Conservation (phyloP, 192 early-diverging fungal genomes). For the Globomyces pollinis-pini region DNA sequence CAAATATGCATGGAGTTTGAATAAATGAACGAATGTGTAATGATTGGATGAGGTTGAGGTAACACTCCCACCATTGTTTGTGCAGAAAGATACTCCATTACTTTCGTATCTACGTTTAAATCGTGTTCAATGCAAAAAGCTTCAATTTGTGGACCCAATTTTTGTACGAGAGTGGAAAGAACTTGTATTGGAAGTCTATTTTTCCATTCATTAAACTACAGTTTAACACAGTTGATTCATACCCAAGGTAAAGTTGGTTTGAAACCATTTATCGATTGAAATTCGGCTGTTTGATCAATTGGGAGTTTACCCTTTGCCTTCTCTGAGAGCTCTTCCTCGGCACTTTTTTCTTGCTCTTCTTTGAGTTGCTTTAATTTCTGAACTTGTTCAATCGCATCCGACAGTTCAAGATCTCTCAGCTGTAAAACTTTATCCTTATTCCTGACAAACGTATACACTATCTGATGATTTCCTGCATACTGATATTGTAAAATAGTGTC, state of each 20-base stretch:
- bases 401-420: slow-evolving; percentile 60
- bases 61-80: slow-evolving; percentile 44
- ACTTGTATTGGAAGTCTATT: slow-evolving; percentile 62
- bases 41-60: slow-evolving; percentile 40
- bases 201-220: slow-evolving; percentile 57
- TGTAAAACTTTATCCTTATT: slow-evolving; percentile 63
- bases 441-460: slow-evolving; percentile 76
- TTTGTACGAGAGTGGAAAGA: slow-evolving; percentile 54
- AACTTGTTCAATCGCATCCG: slow-evolving; percentile 42
- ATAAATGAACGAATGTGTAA: slow-evolving; percentile 27
- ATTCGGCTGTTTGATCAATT: slow-evolving; percentile 17
- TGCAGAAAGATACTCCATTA: slow-evolving; percentile 43
- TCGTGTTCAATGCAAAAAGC: slow-evolving; percentile 47
- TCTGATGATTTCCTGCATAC: slow-evolving; percentile 58
- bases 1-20: slow-evolving; percentile 29
- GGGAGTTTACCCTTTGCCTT: slow-evolving; percentile 70
- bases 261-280: slow-evolving; percentile 48
- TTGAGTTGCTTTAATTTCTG: neutral
- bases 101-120: slow-evolving; percentile 54
- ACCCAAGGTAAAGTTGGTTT: slow-evolving; percentile 67
- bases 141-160: slow-evolving; percentile 64
- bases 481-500: slow-evolving; percentile 84
- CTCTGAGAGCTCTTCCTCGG: slow-evolving; percentile 45
- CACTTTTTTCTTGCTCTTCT: slow-evolving; percentile 1
- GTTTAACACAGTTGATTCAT: slow-evolving; percentile 2